Evolutionary conservation across 129 eudicot genomes (phyloP), one percentile per base, ranked within the genome.

Genomic region (Pulicaria dysenterica): DNA sequence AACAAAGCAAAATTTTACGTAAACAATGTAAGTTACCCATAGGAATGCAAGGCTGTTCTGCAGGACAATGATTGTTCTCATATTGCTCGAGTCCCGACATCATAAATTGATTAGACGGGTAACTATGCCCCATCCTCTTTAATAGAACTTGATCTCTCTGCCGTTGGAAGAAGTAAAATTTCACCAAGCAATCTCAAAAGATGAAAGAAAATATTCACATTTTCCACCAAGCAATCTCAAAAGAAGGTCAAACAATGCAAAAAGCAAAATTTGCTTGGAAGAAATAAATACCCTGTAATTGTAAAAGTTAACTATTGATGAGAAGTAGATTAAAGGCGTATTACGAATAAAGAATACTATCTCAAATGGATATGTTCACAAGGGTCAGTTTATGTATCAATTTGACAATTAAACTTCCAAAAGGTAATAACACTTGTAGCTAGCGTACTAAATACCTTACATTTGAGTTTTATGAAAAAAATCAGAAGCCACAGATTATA

Each of bases 61-160:
- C 69, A 64, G 58, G 58, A n/a, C 47, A 54, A 67, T 7, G 77
- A 73, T 73, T 73, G 64, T 44, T 44, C 14, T 19, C 24, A 17
- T 64, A 72, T 44, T 82, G 73, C 59, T 82, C 48, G 39, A 53
- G 31, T 42, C 62, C 72, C 1, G 69, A 50, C 46, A 77, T 17
- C 56, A 73, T 54, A 19, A 56, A 70, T 47, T 73, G 69, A 56
- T 74, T 51, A 19, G 83, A 61, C 36, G 55, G 46, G 70, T 73
- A 42, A 40, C 80, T 73, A 78, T 82, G 78, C 67, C 76, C 83
- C 86, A 83, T 83, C 41, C 15, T 24, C 46, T 24, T 24, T 51
- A 24, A 49, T 34, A 82, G 48, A 43, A 12, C 36, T 72, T 44
- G 67, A 42, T 65, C 40, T 64, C 42, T 24, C 41, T 12, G 74